phyloP scores from a whole-genome alignment of 176 grass and related monocot genomes.

The Olyra latifolia region DNA sequence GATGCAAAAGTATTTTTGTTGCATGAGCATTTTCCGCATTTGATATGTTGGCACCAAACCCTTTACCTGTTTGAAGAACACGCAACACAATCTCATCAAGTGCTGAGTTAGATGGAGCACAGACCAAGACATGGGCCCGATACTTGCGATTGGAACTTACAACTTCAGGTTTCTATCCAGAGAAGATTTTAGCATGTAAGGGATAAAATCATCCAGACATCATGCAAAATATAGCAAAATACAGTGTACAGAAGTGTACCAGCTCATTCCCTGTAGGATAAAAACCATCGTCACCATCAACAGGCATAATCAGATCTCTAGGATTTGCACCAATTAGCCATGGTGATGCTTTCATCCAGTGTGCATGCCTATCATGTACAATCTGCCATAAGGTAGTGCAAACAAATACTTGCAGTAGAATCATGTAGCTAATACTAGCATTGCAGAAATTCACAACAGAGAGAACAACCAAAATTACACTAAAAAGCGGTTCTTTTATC shows the following conservation, averaged over 20 bases:
- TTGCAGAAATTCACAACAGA: neutral
- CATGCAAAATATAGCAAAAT: constrained; percentile 13
- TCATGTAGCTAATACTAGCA: neutral
- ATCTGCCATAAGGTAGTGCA: constrained; percentile 27
- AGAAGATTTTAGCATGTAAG: constrained; percentile 26
- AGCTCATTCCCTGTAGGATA: constrained; percentile 94
- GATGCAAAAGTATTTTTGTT: constrained; percentile 7
- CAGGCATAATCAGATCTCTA: constrained; percentile 90
- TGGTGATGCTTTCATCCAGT: constrained; percentile 93
- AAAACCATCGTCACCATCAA: constrained; percentile 97
- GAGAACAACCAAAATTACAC: neutral
- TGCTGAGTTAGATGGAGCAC: constrained; percentile 95
- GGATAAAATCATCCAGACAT: constrained; percentile 22
- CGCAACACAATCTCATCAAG: constrained; percentile 97
- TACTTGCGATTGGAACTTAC: constrained; percentile 93
- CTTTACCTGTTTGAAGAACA: constrained; percentile 79
- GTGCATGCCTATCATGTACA: constrained; percentile 51
- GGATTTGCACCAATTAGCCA: constrained; percentile 80
- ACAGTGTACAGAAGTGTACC: constrained; percentile 46
- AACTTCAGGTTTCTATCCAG: constrained; percentile 88
- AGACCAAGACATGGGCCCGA: constrained; percentile 93
- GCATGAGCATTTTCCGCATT: neutral
- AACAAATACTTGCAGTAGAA: constrained; percentile 20
- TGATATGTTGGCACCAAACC: neutral
- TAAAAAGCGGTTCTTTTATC: neutral